These are phyloP conservation scores for Penicillium fimorum DNA, from an alignment of 495 filamentous ascomycete genomes.

Conservation along the genomic window DNA sequence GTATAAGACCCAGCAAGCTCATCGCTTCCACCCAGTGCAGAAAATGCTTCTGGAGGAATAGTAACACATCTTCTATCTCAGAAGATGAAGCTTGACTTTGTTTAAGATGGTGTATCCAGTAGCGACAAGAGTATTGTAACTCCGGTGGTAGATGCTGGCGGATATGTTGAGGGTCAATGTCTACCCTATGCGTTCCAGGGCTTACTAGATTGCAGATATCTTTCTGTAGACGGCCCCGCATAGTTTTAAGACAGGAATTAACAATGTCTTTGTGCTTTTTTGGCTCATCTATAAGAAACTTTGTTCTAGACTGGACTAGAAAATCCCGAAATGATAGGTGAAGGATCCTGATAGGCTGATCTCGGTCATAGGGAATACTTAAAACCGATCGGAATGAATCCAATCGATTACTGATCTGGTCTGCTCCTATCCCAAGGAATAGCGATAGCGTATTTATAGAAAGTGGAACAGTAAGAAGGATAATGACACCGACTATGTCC, in stretches of 20 bases:
- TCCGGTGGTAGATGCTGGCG: constrained; percentile 25
- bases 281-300: constrained; percentile 21
- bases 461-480: constrained; percentile 28
- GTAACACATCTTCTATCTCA: constrained; percentile 25
- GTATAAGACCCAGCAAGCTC: constrained; percentile 32
- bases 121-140: constrained; percentile 39
- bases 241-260: constrained; percentile 27
- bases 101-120: constrained; percentile 18
- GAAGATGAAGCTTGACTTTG: constrained; percentile 24
- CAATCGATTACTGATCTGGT: constrained; percentile 16
- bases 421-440: constrained; percentile 12
- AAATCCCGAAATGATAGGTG: constrained; percentile 16
- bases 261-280: constrained; percentile 14
- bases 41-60: constrained; percentile 43
- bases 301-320: constrained; percentile 12
- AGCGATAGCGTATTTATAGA: constrained; percentile 19
- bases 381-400: constrained; percentile 30
- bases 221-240: constrained; percentile 26
- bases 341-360: constrained; percentile 12
- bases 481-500: constrained; percentile 26
- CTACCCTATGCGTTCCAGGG: constrained; percentile 21
- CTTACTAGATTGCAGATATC: constrained; percentile 37
- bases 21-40: constrained; percentile 46
- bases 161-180: constrained; percentile 23
- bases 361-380: constrained; percentile 25